Evolutionary conservation across 208 protist genomes (phyloP).

Genomic region (Angomonas deanei): DNA sequence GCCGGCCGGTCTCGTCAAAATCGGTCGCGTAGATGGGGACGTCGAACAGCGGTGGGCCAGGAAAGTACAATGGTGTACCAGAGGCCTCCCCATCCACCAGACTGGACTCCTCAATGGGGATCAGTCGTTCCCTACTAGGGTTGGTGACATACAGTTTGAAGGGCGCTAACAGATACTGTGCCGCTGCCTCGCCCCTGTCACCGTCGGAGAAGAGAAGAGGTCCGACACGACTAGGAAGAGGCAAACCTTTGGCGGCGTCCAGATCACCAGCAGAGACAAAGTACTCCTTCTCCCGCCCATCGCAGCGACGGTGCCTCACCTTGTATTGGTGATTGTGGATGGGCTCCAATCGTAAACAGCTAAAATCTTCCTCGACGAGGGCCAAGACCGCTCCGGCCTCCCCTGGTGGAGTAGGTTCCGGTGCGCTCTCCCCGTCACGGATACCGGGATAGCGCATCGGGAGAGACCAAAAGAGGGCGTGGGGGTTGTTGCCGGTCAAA

Average conservation of each 20-base stretch:
- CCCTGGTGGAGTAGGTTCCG: too few relatives aligned
- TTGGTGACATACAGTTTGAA: neutral
- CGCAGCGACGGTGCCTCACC: constrained; percentile 39
- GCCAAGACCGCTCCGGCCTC: constrained; percentile 28
- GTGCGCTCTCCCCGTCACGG: too few relatives aligned
- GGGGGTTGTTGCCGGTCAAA: constrained; percentile 8
- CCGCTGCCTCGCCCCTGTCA: neutral
- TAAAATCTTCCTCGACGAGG: constrained; percentile 69
- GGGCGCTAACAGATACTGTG: neutral
- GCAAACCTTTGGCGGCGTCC: neutral
- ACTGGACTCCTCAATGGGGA: too few relatives aligned
- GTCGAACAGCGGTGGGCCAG: neutral
- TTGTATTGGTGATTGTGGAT: constrained; percentile 40
- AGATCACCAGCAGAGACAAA: constrained; percentile 14
- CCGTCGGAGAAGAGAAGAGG: constrained; percentile 8
- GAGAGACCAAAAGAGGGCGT: neutral
- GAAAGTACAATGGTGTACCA: neutral
- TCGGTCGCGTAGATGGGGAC: neutral
- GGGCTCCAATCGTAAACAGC: constrained; percentile 20
- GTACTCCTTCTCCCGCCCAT: constrained; percentile 23
- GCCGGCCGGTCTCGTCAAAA: neutral
- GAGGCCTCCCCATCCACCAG: neutral
- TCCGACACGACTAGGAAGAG: constrained; percentile 31
- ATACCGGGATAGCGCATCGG: neutral
- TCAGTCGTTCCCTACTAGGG: too few relatives aligned